Evolutionary conservation across 192 early-diverging fungal genomes (phyloP).

Genomic region (Kickxella alabastrina): DNA sequence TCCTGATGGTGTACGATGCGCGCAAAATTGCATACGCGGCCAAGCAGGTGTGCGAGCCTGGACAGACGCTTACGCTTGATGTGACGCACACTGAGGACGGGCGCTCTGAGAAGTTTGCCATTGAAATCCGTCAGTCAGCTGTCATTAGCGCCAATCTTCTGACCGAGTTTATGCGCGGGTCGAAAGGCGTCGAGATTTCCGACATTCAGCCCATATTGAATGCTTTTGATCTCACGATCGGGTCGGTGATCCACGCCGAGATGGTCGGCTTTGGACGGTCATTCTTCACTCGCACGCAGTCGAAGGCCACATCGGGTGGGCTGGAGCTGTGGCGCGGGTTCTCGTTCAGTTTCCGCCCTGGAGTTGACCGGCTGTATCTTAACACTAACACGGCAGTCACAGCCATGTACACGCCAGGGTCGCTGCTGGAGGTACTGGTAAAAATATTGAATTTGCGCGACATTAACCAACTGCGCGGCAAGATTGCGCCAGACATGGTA

Average conservation of each 20-base stretch:
- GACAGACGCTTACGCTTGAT: constrained; percentile 57
- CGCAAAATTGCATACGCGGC: constrained; percentile 79
- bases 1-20: constrained; percentile 78
- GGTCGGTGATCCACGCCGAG: constrained; percentile 73
- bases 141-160: constrained; percentile 55
- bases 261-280: constrained; percentile 82
- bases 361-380: constrained; percentile 66
- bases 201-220: constrained; percentile 53
- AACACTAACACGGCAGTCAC: constrained; percentile 72
- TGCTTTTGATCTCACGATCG: constrained; percentile 77
- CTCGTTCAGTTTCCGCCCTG: constrained; percentile 82
- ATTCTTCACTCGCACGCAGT: constrained; percentile 79
- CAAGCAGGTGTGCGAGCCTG: constrained; percentile 67
- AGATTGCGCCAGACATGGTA: constrained; percentile 2
- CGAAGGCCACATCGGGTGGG: constrained; percentile 57
- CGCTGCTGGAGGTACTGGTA: constrained; percentile 66
- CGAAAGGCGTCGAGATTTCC: constrained; percentile 6
- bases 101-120: constrained; percentile 53
- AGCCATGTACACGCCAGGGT: constrained; percentile 63
- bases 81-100: constrained; percentile 34
- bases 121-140: constrained; percentile 55
- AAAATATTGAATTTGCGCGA: constrained; percentile 61
- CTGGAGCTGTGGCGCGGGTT: constrained; percentile 91
- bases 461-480: constrained; percentile 38
- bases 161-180: constrained; percentile 25